Percentiles rank a stretch among this genome's conserved stretches.
These are phyloP conservation scores for Colletotrichum tanaceti DNA, from an alignment of 2,329 filamentous ascomycete species.

Conservation along the genomic window DNA sequence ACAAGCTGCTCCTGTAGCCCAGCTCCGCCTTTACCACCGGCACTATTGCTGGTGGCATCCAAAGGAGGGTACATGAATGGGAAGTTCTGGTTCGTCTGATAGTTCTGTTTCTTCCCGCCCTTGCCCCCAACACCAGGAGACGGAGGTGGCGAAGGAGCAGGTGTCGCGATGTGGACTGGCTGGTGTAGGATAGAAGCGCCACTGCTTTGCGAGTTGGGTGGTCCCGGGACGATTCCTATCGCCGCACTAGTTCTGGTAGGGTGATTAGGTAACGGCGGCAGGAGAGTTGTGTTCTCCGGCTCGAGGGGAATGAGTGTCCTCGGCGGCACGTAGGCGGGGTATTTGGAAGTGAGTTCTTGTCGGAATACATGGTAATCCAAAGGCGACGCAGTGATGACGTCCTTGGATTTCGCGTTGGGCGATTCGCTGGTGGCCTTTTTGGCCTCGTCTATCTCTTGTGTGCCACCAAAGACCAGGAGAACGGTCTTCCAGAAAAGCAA, in stretches of 20 bases:
- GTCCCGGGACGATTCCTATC: slow-evolving; percentile 70
- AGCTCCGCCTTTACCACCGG: slow-evolving; percentile 88
- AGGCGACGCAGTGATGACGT: slow-evolving; percentile 91
- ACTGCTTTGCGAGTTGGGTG: slow-evolving; percentile 64
- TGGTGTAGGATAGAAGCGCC: slow-evolving; percentile 90
- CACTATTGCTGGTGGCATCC: slow-evolving; percentile 87
- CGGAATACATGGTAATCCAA: slow-evolving; percentile 96
- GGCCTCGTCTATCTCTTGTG: slow-evolving; percentile 75
- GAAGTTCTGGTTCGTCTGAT: slow-evolving; percentile 98
- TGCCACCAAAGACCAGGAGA: slow-evolving; percentile 85
- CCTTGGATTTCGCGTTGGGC: slow-evolving; percentile 71
- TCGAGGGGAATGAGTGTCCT: slow-evolving; percentile 85
- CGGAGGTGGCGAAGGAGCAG: slow-evolving; percentile 93
- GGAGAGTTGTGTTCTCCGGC: slow-evolving; percentile 87
- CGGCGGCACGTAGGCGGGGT: slow-evolving; percentile 94
- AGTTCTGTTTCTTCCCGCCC: slow-evolving; percentile 97
- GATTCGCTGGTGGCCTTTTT: slow-evolving; percentile 78
- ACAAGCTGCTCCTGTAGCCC: slow-evolving; percentile 83
- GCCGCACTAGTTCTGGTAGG: slow-evolving; percentile 69
- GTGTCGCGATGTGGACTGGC: slow-evolving; percentile 98
- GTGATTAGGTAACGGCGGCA: slow-evolving; percentile 85
- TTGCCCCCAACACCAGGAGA: slow-evolving; percentile 90
- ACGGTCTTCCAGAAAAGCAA: slow-evolving; percentile 93
- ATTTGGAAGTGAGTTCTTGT: slow-evolving; percentile 97
- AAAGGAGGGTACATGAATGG: slow-evolving; percentile 97